Evolutionary conservation across 2,329 filamentous ascomycete species (phyloP).

Genomic region (Phaeoacremonium minimum): DNA sequence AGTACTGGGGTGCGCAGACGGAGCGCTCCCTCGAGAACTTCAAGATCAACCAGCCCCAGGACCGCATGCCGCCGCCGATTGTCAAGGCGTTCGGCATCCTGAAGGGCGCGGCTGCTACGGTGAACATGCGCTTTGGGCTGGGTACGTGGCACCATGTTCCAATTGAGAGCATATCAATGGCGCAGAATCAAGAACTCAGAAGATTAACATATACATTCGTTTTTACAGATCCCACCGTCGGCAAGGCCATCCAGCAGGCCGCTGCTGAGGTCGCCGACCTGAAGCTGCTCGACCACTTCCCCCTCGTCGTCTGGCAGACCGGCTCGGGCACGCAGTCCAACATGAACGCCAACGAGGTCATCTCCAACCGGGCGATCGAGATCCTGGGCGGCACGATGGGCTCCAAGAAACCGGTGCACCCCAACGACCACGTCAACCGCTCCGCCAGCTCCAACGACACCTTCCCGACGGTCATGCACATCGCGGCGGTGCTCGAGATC

Average conservation of each 20-base stretch:
- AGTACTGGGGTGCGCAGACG: conserved; percentile 98
- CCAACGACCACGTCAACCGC: conserved; percentile 99
- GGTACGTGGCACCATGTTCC: too few species aligned
- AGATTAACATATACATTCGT: too few species aligned
- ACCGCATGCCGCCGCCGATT: conserved; percentile 93
- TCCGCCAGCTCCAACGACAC: conserved; percentile 98
- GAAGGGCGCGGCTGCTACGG: conserved; percentile 91
- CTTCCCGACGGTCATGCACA: conserved; percentile 99
- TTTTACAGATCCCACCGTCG: conserved; percentile 73
- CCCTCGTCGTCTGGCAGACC: conserved; percentile 98
- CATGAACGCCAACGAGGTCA: conserved; percentile 99
- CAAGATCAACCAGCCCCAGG: conserved; percentile 98
- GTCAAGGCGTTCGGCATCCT: conserved; percentile 93
- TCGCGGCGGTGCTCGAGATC: conserved; percentile 90
- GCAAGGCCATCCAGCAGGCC: conserved; percentile 90
- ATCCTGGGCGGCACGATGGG: conserved; percentile 93
- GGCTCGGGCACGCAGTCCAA: conserved; percentile 98
- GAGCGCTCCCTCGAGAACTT: conserved; percentile 97
- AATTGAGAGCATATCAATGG: too few species aligned
- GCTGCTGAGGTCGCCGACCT: conserved; percentile 88
- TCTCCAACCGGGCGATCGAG: conserved; percentile 98
- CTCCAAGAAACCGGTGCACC: conserved; percentile 96
- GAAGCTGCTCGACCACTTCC: conserved; percentile 96
- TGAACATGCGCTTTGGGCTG: conserved; percentile 94
- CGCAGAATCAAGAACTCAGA: conserved; percentile 10